Conservation (phyloP, 805 yeast genomes). For the Ogataea parapolymorpha region DNA sequence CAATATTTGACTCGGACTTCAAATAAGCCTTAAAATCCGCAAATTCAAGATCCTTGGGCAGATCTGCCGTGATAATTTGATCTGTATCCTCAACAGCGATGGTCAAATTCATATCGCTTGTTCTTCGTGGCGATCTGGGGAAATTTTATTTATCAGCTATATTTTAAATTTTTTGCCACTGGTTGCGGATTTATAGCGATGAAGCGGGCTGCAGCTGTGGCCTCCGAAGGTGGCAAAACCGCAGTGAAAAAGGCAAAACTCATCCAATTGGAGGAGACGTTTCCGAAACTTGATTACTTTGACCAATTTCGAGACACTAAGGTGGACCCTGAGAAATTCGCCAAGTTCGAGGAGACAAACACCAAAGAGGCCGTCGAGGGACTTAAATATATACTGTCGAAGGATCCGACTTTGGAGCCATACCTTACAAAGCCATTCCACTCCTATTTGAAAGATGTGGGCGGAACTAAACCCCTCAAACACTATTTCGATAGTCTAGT, state of each 20-base stretch:
- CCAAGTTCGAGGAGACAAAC: slow-evolving; percentile 13
- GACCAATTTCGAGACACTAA: not conserved
- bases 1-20: slow-evolving; percentile 63
- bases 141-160: not conserved
- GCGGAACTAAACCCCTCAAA: slow-evolving; percentile 12
- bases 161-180: slow-evolving; percentile 8
- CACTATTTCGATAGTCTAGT: slow-evolving; percentile 42
- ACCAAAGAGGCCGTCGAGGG: slow-evolving; percentile 24
- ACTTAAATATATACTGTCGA: slow-evolving; percentile 19
- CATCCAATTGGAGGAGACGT: slow-evolving; percentile 4
- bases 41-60: slow-evolving; percentile 60
- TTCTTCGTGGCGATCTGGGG: slow-evolving; percentile 3
- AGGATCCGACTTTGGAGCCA: slow-evolving; percentile 24
- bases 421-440: slow-evolving; percentile 14
- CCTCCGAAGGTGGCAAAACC: slow-evolving; percentile 5
- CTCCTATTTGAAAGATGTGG: slow-evolving; percentile 6
- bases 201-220: slow-evolving; percentile 7
- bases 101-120: slow-evolving; percentile 44
- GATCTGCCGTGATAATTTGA: slow-evolving; percentile 52
- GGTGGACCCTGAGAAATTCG: not conserved
- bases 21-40: slow-evolving; percentile 70
- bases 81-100: slow-evolving; percentile 50
- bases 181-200: slow-evolving; percentile 2
- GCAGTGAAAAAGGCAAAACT: slow-evolving; percentile 8
- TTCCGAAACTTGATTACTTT: slow-evolving; percentile 10